Base-by-base conservation (phyloP, 2,329 filamentous ascomycete genomes). In the Talaromyces islandicus region DNA sequence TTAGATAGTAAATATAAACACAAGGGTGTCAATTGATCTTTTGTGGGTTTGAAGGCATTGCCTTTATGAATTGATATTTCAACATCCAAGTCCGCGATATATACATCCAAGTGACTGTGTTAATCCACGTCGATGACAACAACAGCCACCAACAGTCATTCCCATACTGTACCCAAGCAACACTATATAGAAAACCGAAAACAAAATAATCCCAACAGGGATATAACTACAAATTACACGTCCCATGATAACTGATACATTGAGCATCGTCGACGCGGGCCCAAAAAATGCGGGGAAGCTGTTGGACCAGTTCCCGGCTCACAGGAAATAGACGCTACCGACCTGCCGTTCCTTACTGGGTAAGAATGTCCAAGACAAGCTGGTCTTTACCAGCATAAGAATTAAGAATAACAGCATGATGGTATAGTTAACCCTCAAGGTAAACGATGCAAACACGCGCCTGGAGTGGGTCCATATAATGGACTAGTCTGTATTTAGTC, bases 251-350 rank as follows among this genome's bases (percentile, higher is more conserved):
- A 11, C n/a, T n/a, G n/a, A 30, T 30, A 38, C 14, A 17, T 41
- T 19, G 38, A 41, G 5, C 17, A 46, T 46, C n/a, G 30, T 4
- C 12, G 10, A 32, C 30, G 10, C 10, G 30, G 30, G 30, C 30
- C n/a, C n/a, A 46, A 17, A 19, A 38, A 55, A 30, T 55, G 53
- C 53, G 53, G 53, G 53, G 53, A 55, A 55, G 53, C 24, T 27
- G 6, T 24, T 43, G 53, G 19, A 7, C n/a, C 25, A 38, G 30
- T 38, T 14, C 53, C 53, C 38, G 2, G 2, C n/a, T 21, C 19
- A 17, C n/a, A 19, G n/a, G 10, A 46, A 41, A 10, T n/a, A 46
- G 21, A 12, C 17, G 2, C n/a, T 19, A 9, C 11, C 17, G 19
- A 21, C 4, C n/a, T 11, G 41, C n/a, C 3, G 10, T 19, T 46